Percentiles rank a stretch among this genome's conserved stretches.
Conservation (phyloP, 352 stramenopile genomes). For the Plasmopara viticola region DNA sequence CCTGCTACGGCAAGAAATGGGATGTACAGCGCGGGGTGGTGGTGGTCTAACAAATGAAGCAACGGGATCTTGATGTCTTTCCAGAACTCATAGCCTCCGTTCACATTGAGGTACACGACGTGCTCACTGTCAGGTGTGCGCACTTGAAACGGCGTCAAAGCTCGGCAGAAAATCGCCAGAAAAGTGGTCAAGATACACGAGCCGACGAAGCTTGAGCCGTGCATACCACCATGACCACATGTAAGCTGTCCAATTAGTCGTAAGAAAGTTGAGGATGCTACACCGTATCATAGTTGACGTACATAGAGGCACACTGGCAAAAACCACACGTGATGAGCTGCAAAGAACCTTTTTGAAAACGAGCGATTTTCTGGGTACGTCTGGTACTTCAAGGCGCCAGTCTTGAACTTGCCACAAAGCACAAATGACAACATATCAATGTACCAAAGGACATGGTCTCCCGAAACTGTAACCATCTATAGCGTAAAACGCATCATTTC, state of each 20-base stretch:
- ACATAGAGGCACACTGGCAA: constrained; percentile 74
- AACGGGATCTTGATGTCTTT: constrained; percentile 67
- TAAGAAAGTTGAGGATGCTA: background rate
- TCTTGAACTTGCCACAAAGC: constrained; percentile 76
- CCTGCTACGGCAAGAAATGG: constrained; percentile 58
- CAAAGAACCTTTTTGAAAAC: constrained; percentile 78
- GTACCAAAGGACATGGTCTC: constrained; percentile 92
- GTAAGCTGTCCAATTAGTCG: constrained; percentile 39
- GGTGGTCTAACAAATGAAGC: constrained; percentile 72
- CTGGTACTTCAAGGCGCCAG: constrained; percentile 89
- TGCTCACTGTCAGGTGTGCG: constrained; percentile 54
- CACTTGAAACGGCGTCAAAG: constrained; percentile 61
- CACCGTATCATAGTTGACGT: constrained; percentile 8
- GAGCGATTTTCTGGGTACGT: constrained; percentile 73
- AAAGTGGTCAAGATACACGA: constrained; percentile 57
- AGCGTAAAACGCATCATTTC: background rate
- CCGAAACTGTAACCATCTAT: constrained; percentile 86
- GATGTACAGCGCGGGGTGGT: constrained; percentile 57
- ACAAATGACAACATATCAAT: constrained; percentile 74
- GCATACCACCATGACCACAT: constrained; percentile 61
- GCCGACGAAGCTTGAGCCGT: constrained; percentile 53
- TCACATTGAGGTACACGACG: constrained; percentile 77
- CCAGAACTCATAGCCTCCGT: constrained; percentile 81
- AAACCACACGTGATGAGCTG: constrained; percentile 81
- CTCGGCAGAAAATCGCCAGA: constrained; percentile 47